Conservation (phyloP, 1,284 basidiomycete species). For the Porogramme epimiltina region DNA sequence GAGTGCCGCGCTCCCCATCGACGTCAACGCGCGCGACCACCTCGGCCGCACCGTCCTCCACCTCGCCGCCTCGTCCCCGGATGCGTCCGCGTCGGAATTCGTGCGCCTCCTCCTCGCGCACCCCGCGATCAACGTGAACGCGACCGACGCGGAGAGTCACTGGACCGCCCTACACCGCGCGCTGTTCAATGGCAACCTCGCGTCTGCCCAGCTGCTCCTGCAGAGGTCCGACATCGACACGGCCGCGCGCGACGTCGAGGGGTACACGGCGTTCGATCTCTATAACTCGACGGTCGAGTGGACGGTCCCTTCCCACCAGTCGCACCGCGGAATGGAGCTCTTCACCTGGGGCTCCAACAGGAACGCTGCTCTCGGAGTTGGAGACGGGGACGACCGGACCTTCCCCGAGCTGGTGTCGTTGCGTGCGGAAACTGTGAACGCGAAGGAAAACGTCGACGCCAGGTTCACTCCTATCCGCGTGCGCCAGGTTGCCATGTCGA, state of each 20-base stretch:
- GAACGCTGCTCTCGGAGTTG: conserved; percentile 85
- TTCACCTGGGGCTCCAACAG: conserved; percentile 94
- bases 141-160: conserved; percentile 81
- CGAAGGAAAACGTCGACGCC: conserved; percentile 35
- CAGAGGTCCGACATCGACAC: conserved; percentile 77
- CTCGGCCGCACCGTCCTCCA: conserved; percentile 85
- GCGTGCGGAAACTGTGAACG: conserved; percentile 22
- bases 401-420: conserved; percentile 82
- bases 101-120: conserved; percentile 81
- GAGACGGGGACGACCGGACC: conserved; percentile 78
- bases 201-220: conserved; percentile 76
- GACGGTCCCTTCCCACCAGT: conserved; percentile 55
- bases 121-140: conserved; percentile 80
- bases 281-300: conserved; percentile 89
- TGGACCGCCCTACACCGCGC: conserved; percentile 95
- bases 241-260: conserved; percentile 84
- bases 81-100: conserved; percentile 74
- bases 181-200: conserved; percentile 85
- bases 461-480: conserved; percentile 65
- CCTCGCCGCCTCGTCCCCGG: conserved; percentile 67
- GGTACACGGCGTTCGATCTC: conserved; percentile 91
- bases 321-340: conserved; percentile 55
- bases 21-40: conserved; percentile 76
- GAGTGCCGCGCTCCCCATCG: conserved; percentile 39
- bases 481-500: conserved; percentile 76